A percentile compares a stretch with the other conserved stretches of the same genome.
Conservation (phyloP, 352 stramenopile genomes). For the Phytophthora litchii region DNA sequence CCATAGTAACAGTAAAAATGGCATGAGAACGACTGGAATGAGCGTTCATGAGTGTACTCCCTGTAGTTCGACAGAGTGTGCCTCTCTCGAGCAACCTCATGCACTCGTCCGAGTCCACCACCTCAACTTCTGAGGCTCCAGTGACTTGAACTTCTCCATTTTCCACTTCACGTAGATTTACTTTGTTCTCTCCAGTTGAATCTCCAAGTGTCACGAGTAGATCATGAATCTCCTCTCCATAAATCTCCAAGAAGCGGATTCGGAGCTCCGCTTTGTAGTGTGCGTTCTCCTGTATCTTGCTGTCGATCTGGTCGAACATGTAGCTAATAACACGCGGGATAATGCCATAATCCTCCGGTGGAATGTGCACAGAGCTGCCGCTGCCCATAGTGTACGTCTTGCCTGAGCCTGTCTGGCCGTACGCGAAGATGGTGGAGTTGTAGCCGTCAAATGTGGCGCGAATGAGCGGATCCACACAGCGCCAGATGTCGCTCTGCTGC, state of each 20-base stretch:
- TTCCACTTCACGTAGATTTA: conserved; percentile 87
- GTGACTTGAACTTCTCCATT: conserved; percentile 82
- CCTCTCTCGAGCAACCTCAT: conserved; percentile 84
- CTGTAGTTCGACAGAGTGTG: conserved; percentile 82
- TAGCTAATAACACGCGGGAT: conserved; percentile 85
- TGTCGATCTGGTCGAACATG: conserved; percentile 85
- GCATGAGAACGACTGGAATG: conserved; percentile 91
- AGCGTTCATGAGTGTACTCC: conserved; percentile 93
- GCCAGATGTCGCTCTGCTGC: conserved; percentile 87
- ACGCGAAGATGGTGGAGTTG: conserved; percentile 91
- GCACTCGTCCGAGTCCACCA: conserved; percentile 75
- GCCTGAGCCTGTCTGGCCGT: conserved; percentile 86
- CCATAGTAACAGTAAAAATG: conserved; percentile 91
- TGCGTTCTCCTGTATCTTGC: conserved; percentile 57
- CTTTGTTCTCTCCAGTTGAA: conserved; percentile 62
- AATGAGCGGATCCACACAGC: conserved; percentile 82
- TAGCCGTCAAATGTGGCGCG: conserved; percentile 88
- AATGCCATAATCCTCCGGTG: conserved; percentile 85
- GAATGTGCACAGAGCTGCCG: conserved; percentile 79
- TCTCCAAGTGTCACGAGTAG: conserved; percentile 82
- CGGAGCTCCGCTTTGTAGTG: conserved; percentile 73
- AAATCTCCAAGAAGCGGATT: conserved; percentile 93
- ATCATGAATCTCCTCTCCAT: conserved; percentile 91
- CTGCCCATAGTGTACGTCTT: conserved; percentile 92
- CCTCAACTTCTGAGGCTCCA: conserved; percentile 77